These are phyloP conservation scores for Oleoguttula mirabilis DNA, from an alignment of 495 filamentous ascomycete species.

Conservation along the genomic window DNA sequence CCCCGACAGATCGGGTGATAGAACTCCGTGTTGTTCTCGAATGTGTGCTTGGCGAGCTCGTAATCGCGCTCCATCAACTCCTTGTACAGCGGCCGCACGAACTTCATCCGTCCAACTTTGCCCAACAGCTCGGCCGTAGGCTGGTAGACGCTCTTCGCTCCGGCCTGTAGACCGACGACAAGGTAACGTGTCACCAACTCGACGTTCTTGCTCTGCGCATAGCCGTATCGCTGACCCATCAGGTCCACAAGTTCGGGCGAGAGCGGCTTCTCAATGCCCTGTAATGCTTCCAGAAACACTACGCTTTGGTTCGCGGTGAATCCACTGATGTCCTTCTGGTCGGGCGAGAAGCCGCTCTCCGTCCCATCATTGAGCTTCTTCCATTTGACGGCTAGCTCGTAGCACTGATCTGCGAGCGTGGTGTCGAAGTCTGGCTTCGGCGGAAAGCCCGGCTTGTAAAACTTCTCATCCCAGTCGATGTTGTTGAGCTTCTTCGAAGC, in stretches of 20 bases:
- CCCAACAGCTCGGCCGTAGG: constrained; percentile 64
- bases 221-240: constrained; percentile 61
- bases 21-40: constrained; percentile 75
- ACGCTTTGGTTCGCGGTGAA: constrained; percentile 79
- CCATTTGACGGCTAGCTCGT: constrained; percentile 72
- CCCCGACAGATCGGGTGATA: constrained; percentile 89
- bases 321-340: constrained; percentile 50
- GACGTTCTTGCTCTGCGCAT: constrained; percentile 59
- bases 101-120: constrained; percentile 89
- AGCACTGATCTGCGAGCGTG: constrained; percentile 73
- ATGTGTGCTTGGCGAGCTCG: constrained; percentile 64
- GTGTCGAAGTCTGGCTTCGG: constrained; percentile 87
- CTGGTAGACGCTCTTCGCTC: constrained; percentile 50
- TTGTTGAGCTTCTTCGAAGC: constrained; percentile 52
- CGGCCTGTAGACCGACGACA: constrained; percentile 61
- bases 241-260: constrained; percentile 46
- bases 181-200: constrained; percentile 74
- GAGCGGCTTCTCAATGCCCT: constrained; percentile 50
- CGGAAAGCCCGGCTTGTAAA: constrained; percentile 73
- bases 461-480: constrained; percentile 81
- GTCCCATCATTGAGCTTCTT: constrained; percentile 32
- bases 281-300: constrained; percentile 72
- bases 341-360: constrained; percentile 49
- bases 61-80: constrained; percentile 60
- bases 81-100: constrained; percentile 70